These are phyloP conservation scores for Yamadazyma sp. DNA, from an alignment of 805 yeast genomes.

Conservation along the genomic window DNA sequence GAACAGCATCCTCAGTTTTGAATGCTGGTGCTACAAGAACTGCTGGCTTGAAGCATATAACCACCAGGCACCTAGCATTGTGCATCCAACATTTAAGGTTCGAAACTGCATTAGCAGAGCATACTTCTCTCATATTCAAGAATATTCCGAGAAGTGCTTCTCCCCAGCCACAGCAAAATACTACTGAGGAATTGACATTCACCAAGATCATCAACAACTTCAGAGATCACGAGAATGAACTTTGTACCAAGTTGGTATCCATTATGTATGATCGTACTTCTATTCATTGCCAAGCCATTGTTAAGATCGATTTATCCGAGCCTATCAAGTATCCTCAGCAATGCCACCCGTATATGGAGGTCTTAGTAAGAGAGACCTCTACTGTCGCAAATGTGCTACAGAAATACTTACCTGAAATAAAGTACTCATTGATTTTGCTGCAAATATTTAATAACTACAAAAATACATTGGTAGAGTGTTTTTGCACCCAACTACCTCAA, in stretches of 20 bases:
- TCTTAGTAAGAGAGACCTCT: constrained; percentile 63
- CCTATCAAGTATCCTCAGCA: constrained; percentile 43
- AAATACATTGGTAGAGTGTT: constrained; percentile 49
- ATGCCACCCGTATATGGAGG: constrained; percentile 64
- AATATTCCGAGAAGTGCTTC: background rate
- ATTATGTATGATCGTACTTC: constrained; percentile 67
- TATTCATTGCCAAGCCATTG: constrained; percentile 49
- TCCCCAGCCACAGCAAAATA: constrained; percentile 9
- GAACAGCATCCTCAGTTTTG: constrained; percentile 58
- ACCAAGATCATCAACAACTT: constrained; percentile 37
- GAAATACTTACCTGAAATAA: constrained; percentile 54
- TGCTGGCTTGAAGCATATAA: constrained; percentile 71
- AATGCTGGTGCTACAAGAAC: constrained; percentile 77
- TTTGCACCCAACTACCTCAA: constrained; percentile 46
- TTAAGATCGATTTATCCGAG: constrained; percentile 50
- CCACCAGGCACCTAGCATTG: constrained; percentile 68
- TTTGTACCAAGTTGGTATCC: constrained; percentile 62
- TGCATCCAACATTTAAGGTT: constrained; percentile 64
- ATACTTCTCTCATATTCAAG: constrained; percentile 22
- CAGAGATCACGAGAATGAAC: constrained; percentile 61
- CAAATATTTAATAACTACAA: constrained; percentile 60
- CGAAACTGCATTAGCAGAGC: constrained; percentile 34
- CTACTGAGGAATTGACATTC: constrained; percentile 29
- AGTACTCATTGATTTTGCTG: constrained; percentile 45
- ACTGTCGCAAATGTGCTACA: constrained; percentile 61